Evolutionary conservation across 2,329 filamentous ascomycete genomes (phyloP), one percentile per base, ranked within the genome.

Genomic region (Orbilia quercus): DNA sequence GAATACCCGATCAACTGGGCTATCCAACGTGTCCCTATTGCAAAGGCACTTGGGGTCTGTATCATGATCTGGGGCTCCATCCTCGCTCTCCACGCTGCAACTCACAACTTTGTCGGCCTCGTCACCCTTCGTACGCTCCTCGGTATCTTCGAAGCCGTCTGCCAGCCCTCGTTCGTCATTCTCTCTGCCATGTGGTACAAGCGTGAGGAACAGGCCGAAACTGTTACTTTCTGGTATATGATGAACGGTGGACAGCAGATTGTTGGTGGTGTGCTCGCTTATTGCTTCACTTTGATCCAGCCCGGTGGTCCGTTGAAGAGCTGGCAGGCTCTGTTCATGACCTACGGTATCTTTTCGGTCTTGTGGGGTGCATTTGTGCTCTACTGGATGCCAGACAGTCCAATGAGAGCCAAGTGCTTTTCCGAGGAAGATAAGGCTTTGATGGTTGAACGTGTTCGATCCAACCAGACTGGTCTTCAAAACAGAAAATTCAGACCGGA

Each of bases 181-280:
- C 82, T 91, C 62, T 89, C 85, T 0, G 83, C 84, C 34, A 89
- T 90, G 82, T 91, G 89, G 89, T 91, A 91, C 79, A 86, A 85
- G 71, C 83, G 88, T 34, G 85, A 89, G 63, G 89, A 91, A 76
- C 89, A 91, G 77, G 85, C 88, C 0, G 80, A 84, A 0, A 85
- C 86, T 3, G 88, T 91, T 1, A 89, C 88, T 0, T 90, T 87
- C 79, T 91, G 89, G 89, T 89, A 90, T 79, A 90, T 90, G 86
- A 91, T 91, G 88, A 91, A 91, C 78, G 89, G 89, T 1, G 84
- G 83, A 0, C 89, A 91, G 78, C 89, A 91, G 77, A 88, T 91
- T 55, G 87, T 91, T 6, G 89, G 89, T 31, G 89, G 89, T 4
- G 83, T 91, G 0, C 82, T 91, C 0, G 89, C 89, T 0, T 87